Evolutionary conservation across 192 early-diverging fungal species (phyloP).

Genomic region (Thamnidium elegans): DNA sequence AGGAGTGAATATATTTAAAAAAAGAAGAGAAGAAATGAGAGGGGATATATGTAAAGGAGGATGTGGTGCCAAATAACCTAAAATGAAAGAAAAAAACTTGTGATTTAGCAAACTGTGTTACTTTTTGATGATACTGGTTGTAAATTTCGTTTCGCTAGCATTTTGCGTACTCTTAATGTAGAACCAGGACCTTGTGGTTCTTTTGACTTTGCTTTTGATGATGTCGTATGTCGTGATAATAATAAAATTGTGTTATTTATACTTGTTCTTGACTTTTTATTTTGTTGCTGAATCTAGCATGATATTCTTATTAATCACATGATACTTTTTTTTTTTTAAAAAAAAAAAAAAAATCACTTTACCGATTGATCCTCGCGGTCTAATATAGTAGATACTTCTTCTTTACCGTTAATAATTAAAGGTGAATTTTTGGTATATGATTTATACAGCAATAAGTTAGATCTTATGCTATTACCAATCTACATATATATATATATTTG

Average conservation of each 20-base stretch:
- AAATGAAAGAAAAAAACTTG: slow-evolving; percentile 3
- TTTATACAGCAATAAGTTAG: slow-evolving; percentile 14
- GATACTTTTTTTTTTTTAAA: no score
- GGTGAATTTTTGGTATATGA: slow-evolving; percentile 10
- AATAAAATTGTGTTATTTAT: background rate
- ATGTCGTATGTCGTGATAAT: background rate
- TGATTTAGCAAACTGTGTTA: background rate
- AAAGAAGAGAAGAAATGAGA: slow-evolving; percentile 16
- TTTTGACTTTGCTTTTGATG: background rate
- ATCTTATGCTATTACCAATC: slow-evolving; percentile 16
- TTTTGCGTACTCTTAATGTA: slow-evolving; percentile 20
- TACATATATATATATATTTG: background rate
- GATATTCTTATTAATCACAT: background rate
- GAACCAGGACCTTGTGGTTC: slow-evolving; percentile 21
- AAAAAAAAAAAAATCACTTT: no score
- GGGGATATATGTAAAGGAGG: slow-evolving; percentile 1
- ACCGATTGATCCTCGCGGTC: slow-evolving; percentile 21
- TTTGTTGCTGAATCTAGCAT: background rate
- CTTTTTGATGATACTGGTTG: no score
- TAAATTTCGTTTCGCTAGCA: slow-evolving; percentile 23
- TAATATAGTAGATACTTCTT: slow-evolving; percentile 21
- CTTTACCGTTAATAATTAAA: slow-evolving; percentile 16
- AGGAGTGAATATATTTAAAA: background rate
- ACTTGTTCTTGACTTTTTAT: background rate
- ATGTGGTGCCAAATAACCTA: slow-evolving; percentile 1